Evolutionary conservation across 768 basidiomycete species (phyloP), one percentile per base, ranked within the genome.

Genomic region (Hemileccinum impolitum): DNA sequence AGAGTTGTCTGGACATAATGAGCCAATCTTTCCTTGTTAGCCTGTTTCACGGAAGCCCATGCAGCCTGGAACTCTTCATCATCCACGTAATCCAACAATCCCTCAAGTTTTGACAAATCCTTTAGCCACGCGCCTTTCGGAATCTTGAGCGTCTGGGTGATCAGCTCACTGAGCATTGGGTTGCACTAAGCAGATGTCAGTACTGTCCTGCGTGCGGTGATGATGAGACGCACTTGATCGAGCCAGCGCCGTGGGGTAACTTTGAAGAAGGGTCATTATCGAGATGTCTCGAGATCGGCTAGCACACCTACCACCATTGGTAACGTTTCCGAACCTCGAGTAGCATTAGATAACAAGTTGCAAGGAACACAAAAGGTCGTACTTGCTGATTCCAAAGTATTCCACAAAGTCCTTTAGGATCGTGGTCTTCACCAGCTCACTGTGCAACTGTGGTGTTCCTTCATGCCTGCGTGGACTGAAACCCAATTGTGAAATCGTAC

Each of bases 241-340:
- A 94, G 81, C 91, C 90, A 96, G 54, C 95, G 82, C 55, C 95
- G 88, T 42, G 90, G 92, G 18, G 93, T 96, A 54, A 96, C 86
- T 86, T 49, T 25, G 45, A 15, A 32, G 6, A 32, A 35, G 28
- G 19, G 30, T 50, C 11, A 2, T 48, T 37, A 47, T 50, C 18
- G 31, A 28, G 23, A 13, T 18, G 17, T 28, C 12, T 17, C 1
- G 6, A 9, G 25, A 49, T 39, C 10, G 8, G 4, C 38, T 12
- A n/a, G 30, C 15, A 31, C 26, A 76, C 83, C 63, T 67, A 87
- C 87, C 79, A 50, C 94, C 95, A 64, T 97, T 99, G 35, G 94
- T 97, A 42, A 97, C 91, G 64, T 95, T 93, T 21, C 80, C 78
- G 60, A 89, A 92, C 64, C 84, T 84, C 41, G 30, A 21, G 39